Base-by-base conservation (phyloP, 225 moss, liverwort and hornwort species). In the Sphagnum contortum region DNA sequence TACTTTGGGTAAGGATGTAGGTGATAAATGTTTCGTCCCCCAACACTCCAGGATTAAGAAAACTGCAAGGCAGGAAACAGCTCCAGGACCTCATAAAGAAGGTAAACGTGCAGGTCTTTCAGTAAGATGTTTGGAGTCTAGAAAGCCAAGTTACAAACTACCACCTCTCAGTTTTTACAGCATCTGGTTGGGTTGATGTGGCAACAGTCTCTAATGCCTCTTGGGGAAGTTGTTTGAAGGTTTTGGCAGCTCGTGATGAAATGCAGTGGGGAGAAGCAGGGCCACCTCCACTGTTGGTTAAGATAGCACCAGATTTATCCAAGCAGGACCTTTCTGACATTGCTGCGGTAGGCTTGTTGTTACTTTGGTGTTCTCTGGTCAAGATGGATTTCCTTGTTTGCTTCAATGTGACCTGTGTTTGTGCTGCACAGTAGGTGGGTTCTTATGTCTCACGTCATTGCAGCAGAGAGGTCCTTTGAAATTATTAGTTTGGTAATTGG, bases 181-280 rank as follows among this genome's bases (percentile, higher is more conserved):
- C 29, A 29, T 1, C 29, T 29, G 29, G 29, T 29, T 29, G 29
- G 29, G 29, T 29, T 29, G 29, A 29, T 29, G 29, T 29, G 29
- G 29, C 29, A 29, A 29, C 1, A 1, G 29, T 29, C 29, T 29
- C 29, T 29, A 29, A 29, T 29, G 29, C 29, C 29, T 29, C 29
- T 29, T 29, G 29, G 29, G 29, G 29, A 29, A 29, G 29, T 29
- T 29, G 29, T 29, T 61, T 70, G 64, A 69, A 91, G 90, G 90
- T 98, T 67, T 63, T 98, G 69, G 92, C 92, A 64, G 96, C 96
- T 60, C 88, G 96, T 60, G 96, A 98, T 72, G 92, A 98, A 74
- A 92, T 98, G 96, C 96, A 98, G 71, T 98, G 96, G 96, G 96
- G 85, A 56, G 79, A 83, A 54, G 72, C 82, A 64, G 96, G 96